These are phyloP conservation scores for Kernera saxatilis DNA, from an alignment of 345 rosid species.

Conservation along the genomic window DNA sequence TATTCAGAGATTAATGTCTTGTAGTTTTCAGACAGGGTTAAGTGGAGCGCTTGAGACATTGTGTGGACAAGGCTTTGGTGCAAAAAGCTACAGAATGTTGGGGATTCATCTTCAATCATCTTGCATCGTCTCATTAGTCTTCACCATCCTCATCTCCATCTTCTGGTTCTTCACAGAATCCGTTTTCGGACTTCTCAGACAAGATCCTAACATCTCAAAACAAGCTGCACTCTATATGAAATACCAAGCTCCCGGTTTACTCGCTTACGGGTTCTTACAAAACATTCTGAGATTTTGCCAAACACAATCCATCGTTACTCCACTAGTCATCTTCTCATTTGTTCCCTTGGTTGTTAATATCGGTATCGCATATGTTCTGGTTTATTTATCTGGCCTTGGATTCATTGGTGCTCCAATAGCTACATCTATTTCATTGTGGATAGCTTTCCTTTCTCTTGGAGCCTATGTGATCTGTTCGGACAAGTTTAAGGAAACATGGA, in stretches of 20 bases:
- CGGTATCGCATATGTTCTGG: conserved; percentile 41
- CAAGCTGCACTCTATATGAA: conserved; percentile 54
- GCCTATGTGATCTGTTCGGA: conserved; percentile 40
- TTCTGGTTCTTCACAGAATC: conserved; percentile 58
- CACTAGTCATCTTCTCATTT: conserved; percentile 40
- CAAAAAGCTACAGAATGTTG: conserved; percentile 51
- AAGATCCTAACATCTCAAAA: conserved; percentile 50
- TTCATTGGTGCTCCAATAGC: conserved; percentile 68
- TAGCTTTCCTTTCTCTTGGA: conserved; percentile 39
- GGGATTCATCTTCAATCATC: conserved; percentile 77
- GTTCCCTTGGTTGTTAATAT: conserved; percentile 45
- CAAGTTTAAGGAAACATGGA: conserved; percentile 51
- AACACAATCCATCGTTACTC: conserved; percentile 56
- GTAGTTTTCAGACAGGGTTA: conserved; percentile 44
- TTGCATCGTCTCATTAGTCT: conserved; percentile 49
- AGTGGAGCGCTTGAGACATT: conserved; percentile 87
- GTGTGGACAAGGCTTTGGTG: conserved; percentile 88
- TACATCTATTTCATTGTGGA: conserved; percentile 62
- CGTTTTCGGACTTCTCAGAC: conserved; percentile 42
- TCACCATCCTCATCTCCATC: conserved; percentile 46
- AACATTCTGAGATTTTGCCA: conserved; percentile 74
- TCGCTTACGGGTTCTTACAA: conserved; percentile 59
- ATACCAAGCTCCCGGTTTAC: conserved; percentile 59
- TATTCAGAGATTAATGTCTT: not conserved
- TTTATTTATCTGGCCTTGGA: conserved; percentile 41